phyloP scores from a whole-genome alignment of 1,284 basidiomycete species.

The Schizophyllum amplum region DNA sequence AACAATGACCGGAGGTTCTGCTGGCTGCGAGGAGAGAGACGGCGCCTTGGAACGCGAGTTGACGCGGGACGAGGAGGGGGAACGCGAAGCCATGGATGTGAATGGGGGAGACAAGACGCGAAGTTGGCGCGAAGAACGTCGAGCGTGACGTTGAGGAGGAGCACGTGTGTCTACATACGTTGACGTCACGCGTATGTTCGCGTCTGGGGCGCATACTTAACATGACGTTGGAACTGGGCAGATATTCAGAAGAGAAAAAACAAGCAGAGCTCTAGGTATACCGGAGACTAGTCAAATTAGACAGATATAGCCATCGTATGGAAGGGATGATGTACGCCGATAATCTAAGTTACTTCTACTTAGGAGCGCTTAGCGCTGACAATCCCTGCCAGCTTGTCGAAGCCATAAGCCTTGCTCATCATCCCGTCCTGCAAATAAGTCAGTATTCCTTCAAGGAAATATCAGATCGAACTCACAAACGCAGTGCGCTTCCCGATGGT shows the following conservation, averaged over 20 bases:
- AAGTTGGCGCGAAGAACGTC: not conserved
- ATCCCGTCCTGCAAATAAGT: not conserved
- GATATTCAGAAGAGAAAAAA: not conserved
- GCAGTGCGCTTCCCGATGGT: conserved; percentile 18
- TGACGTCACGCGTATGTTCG: not conserved
- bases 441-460: not conserved
- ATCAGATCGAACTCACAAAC: conserved; percentile 6
- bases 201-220: too few species aligned
- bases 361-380: not conserved
- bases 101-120: too few species aligned
- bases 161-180: not conserved
- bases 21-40: not conserved
- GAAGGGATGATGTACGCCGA: too few species aligned
- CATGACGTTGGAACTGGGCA: not conserved
- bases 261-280: too few species aligned
- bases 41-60: not conserved
- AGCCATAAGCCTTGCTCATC: not conserved
- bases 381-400: not conserved
- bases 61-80: not conserved
- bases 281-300: too few species aligned
- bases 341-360: too few species aligned
- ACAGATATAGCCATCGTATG: too few species aligned
- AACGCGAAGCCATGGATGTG: not conserved
- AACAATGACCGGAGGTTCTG: not conserved
- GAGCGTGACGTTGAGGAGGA: not conserved